phyloP scores from a whole-genome alignment of 495 filamentous ascomycete genomes.

The Zalerion maritima region DNA sequence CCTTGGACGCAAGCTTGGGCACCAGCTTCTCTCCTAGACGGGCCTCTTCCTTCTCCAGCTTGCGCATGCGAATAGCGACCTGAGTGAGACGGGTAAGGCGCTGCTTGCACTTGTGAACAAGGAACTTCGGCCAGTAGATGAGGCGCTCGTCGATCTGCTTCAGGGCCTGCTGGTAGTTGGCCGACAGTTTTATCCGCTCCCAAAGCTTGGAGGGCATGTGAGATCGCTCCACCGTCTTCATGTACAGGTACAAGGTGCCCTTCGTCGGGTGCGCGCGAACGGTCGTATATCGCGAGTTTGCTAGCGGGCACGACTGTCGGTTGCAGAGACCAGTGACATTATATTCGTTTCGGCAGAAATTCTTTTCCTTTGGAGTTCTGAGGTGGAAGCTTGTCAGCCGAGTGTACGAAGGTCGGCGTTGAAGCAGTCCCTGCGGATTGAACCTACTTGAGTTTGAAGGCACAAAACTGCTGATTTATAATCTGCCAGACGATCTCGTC shows the following conservation, averaged over 20 bases:
- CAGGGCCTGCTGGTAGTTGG: constrained; percentile 80
- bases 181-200: constrained; percentile 83
- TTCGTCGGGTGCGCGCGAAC: constrained; percentile 70
- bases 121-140: constrained; percentile 92
- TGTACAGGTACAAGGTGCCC: constrained; percentile 84
- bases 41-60: constrained; percentile 75
- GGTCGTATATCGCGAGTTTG: constrained; percentile 91
- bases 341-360: constrained; percentile 94
- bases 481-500: constrained; percentile 98
- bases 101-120: constrained; percentile 96
- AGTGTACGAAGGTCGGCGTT: constrained; percentile 5
- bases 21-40: constrained; percentile 82
- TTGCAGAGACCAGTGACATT: constrained; percentile 92
- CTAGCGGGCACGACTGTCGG: constrained; percentile 85
- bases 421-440: constrained; percentile 3
- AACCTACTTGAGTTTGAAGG: constrained; percentile 84
- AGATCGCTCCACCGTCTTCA: constrained; percentile 85
- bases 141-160: constrained; percentile 77
- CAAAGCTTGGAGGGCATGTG: constrained; percentile 88
- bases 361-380: constrained; percentile 80
- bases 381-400: constrained; percentile 10
- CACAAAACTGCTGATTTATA: constrained; percentile 91
- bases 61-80: constrained; percentile 73
- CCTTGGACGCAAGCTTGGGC: constrained; percentile 83
- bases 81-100: constrained; percentile 86